Percentiles rank a stretch among this genome's conserved stretches.
These are phyloP conservation scores for Delphinella strobiligena DNA, from an alignment of 2,329 filamentous ascomycete species.

Conservation along the genomic window DNA sequence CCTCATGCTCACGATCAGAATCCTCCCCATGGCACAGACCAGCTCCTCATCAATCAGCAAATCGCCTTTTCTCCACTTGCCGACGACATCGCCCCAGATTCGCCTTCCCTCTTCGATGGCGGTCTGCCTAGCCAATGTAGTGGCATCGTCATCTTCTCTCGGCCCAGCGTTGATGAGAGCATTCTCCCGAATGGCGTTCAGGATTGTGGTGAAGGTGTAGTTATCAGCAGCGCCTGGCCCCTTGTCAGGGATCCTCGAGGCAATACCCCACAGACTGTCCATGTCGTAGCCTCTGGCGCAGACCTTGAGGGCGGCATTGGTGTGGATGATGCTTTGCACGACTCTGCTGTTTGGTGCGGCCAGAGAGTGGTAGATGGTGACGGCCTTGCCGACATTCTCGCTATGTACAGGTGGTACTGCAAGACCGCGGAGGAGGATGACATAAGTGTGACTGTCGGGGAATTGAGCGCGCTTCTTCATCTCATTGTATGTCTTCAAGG, in stretches of 20 bases:
- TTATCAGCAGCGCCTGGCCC: constrained; percentile 53
- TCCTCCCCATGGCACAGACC: constrained; percentile 66
- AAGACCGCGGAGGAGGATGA: constrained; percentile 67
- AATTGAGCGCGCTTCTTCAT: constrained; percentile 89
- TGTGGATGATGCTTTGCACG: constrained; percentile 65
- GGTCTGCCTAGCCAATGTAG: constrained; percentile 23
- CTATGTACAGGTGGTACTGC: constrained; percentile 46
- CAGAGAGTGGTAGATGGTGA: constrained; percentile 69
- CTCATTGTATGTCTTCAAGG: constrained; percentile 84
- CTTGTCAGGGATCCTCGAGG: constrained; percentile 55
- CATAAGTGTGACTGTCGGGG: constrained; percentile 75
- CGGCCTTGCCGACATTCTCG: constrained; percentile 51
- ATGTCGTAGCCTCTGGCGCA: constrained; percentile 65
- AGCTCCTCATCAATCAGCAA: constrained; percentile 66
- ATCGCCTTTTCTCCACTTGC: constrained; percentile 61
- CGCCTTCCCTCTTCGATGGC: constrained; percentile 55
- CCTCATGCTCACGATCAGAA: constrained; percentile 54
- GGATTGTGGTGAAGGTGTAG: constrained; percentile 68
- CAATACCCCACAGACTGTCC: constrained; percentile 68
- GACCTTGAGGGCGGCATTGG: constrained; percentile 77
- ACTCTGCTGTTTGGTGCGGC: constrained; percentile 49
- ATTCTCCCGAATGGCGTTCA: constrained; percentile 58
- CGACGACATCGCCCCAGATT: constrained; percentile 70
- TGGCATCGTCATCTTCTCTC: constrained; percentile 16
- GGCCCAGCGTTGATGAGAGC: constrained; percentile 12